These are phyloP conservation scores for Peziza echinospora DNA, from an alignment of 495 filamentous ascomycete species.

Conservation along the genomic window DNA sequence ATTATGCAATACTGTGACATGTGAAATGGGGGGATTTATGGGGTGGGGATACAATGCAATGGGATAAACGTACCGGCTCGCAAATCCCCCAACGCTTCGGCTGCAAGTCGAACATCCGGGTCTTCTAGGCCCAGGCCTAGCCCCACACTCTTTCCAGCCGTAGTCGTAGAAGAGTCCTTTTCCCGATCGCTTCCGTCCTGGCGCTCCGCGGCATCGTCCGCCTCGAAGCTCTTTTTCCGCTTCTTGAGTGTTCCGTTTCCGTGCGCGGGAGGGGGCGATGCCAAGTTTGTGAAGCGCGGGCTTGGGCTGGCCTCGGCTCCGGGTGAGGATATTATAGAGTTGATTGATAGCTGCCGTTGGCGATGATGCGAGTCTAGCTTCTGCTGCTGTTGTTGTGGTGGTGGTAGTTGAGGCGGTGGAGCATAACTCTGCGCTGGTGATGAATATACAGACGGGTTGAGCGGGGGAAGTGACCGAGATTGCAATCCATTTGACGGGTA, in stretches of 20 bases:
- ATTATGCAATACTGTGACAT: too few species aligned
- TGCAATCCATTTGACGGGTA: background rate
- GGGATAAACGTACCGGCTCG: slow-evolving; percentile 59
- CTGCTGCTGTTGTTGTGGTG: background rate
- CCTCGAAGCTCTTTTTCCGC: background rate
- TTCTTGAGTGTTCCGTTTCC: background rate
- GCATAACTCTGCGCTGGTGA: too few species aligned
- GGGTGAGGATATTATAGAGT: background rate
- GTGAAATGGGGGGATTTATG: slow-evolving; percentile 3
- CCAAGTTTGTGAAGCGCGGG: background rate
- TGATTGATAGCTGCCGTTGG: background rate
- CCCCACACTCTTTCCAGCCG: background rate
- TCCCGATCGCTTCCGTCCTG: background rate
- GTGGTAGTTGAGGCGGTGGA: too few species aligned
- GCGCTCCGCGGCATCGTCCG: background rate
- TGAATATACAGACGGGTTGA: background rate
- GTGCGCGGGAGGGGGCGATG: background rate
- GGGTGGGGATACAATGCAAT: too few species aligned
- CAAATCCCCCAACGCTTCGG: slow-evolving; percentile 67
- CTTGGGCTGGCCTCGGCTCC: background rate
- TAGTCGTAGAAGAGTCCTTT: too few species aligned
- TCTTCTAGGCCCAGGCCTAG: slow-evolving; percentile 49
- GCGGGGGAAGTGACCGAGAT: background rate
- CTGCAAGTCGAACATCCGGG: slow-evolving; percentile 55
- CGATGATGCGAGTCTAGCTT: background rate